Evolutionary conservation across 2,329 filamentous ascomycete species (phyloP), one percentile per base, ranked within the genome.

Genomic region (Colletotrichum liaoningense): DNA sequence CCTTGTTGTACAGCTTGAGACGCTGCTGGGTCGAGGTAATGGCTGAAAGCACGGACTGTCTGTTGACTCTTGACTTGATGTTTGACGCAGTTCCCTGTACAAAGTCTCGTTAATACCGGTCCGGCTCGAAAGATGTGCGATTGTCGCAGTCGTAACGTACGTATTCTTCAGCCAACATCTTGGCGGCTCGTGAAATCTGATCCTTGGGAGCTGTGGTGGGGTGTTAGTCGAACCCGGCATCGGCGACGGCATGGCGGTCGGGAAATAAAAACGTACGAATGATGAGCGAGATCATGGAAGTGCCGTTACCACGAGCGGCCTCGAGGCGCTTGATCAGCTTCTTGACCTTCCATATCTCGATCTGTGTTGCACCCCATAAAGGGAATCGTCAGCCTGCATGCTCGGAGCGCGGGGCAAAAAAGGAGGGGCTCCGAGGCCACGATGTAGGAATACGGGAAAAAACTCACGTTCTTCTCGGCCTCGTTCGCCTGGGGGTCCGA

Each of bases 111-210:
- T 78, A 81, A 79, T 73, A 69, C 66, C 66, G 75, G 52, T 77
- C 77, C 59, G 35, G 52, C 26, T 35, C 24, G 38, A 62, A 22
- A 35, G 24, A 24, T 59, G 63, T 52, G 35, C 12, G 5, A 64
- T 59, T 26, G 55, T 49, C 8, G 54, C 66, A 58, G 55, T 49
- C 8, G 54, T 65, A 57, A 87, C 93, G 78, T 90, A 97, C 94
- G 83, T 97, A 98, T 94, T 98, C 95, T 98, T 99, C 97, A 88
- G 97, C 97, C 93, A 99, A 93, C 97, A 99, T 99, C 91, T 98
- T 98, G 74, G 97, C 94, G 68, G 94, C 93, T 81, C 95, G 93
- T 58, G 97, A 98, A 76, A 99, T 91, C 87, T 99, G 97, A 85
- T 98, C 95, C 91, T 99, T 99, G 79, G 97, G 97, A 74, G 97